Percentiles rank a stretch among this genome's conserved stretches.
These are phyloP conservation scores for Sporothrix curviconia DNA, from an alignment of 2,329 filamentous ascomycete genomes.

Conservation along the genomic window DNA sequence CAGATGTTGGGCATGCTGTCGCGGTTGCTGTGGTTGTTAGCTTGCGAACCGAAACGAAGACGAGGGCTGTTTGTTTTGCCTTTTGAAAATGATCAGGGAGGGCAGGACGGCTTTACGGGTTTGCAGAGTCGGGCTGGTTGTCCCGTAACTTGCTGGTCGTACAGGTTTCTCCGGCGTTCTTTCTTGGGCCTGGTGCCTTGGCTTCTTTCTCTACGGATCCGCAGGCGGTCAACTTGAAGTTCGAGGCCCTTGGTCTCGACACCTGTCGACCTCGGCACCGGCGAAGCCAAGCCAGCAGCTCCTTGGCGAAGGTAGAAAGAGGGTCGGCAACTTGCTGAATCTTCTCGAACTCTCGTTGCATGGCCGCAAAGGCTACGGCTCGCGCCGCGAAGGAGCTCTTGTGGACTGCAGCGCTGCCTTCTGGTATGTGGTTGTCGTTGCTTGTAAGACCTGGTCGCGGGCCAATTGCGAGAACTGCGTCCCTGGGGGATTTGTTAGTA, in stretches of 20 bases:
- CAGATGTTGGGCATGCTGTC: too few relatives aligned
- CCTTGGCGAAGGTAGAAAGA: constrained; percentile 74
- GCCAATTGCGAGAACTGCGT: too few relatives aligned
- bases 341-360: constrained; percentile 76
- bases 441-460: constrained; percentile 40
- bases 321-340: constrained; percentile 64
- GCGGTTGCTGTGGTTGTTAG: not conserved
- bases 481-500: constrained; percentile 37
- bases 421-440: constrained; percentile 37
- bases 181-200: constrained; percentile 52
- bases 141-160: constrained; percentile 59
- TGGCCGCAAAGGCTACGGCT: constrained; percentile 72
- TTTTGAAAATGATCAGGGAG: too few relatives aligned
- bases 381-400: constrained; percentile 67
- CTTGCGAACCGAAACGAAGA: too few relatives aligned
- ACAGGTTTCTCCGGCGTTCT: constrained; percentile 53
- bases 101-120: constrained; percentile 42
- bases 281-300: constrained; percentile 66
- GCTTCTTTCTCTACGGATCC: too few relatives aligned
- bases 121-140: constrained; percentile 42
- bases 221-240: constrained; percentile 47
- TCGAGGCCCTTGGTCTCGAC: constrained; percentile 64
- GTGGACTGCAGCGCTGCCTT: constrained; percentile 62
- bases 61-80: too few relatives aligned
- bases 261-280: constrained; percentile 67